Conservation (phyloP, 139 green algal genomes). For the Chlamydomonas sphaeroides region DNA sequence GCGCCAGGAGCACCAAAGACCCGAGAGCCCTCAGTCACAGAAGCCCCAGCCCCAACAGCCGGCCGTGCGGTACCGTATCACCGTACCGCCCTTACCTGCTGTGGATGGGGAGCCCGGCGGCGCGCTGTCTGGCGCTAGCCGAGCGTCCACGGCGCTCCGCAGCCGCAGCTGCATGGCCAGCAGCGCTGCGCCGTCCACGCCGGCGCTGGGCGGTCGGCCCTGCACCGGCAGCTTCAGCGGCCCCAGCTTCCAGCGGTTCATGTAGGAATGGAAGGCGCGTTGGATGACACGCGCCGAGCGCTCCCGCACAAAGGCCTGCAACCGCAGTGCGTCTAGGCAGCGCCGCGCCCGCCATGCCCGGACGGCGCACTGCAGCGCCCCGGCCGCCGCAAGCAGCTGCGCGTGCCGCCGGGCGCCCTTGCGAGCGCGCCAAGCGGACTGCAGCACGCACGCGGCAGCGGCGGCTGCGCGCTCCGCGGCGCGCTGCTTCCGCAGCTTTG, state of each 20-base stretch:
- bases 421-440: constrained; percentile 14
- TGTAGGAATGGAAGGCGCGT: background rate
- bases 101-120: background rate
- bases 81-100: too few relatives aligned
- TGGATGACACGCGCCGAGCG: constrained; percentile 14
- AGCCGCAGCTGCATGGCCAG: constrained; percentile 34
- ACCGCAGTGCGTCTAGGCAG: background rate
- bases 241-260: constrained; percentile 4
- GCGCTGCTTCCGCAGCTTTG: background rate
- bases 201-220: background rate
- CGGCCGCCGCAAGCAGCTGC: background rate
- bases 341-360: constrained; percentile 28
- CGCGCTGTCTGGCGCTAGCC: constrained; percentile 11
- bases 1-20: too few relatives aligned
- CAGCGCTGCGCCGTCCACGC: constrained; percentile 9
- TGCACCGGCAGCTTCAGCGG: constrained; percentile 20
- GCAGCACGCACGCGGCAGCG: constrained; percentile 5
- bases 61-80: too few relatives aligned
- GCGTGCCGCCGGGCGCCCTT: background rate
- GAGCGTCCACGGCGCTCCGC: constrained; percentile 18
- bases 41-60: too few relatives aligned
- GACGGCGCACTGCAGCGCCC: constrained; percentile 15
- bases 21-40: too few relatives aligned
- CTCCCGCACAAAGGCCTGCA: constrained; percentile 12
- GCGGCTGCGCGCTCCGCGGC: background rate